Base-by-base conservation (phyloP, 768 basidiomycete genomes). In the Psilocybe azurescens region DNA sequence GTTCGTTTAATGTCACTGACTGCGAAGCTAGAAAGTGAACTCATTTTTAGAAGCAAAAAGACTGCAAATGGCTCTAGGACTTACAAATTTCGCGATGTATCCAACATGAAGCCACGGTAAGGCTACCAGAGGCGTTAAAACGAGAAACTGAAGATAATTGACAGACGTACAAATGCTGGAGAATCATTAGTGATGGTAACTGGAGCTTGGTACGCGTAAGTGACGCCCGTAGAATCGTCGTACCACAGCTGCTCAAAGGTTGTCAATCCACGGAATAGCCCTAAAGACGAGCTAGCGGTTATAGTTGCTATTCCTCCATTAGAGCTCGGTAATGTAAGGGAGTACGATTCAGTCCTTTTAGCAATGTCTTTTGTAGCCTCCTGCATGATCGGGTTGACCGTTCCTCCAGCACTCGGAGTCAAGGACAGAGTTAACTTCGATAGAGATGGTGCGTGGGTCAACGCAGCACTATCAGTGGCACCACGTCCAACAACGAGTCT, bases 211-310 rank as follows among this genome's bases (percentile, higher is more conserved):
- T 81, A 73, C 0, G 83, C 79, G 67, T 90, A 90, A 1, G 78
- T 81, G 11, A 74, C 75, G 6, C 77, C 81, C 6, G 72, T 68
- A 32, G 76, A 70, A 60, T 83, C 74, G 68, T 89, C 75, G 67
- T 89, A 92, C 80, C 87, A 89, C 38, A 93, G 75, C 69, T 89
- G 89, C 32, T 79, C 77, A 72, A 94, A 94, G 0, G 90, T 93
- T n/a, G 89, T 88, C 62, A 94, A 73, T 2, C 91, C 93, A 57
- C 91, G 77, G 58, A 87, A 81, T 20, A 93, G 72, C 0, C 91
- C 91, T 47, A 93, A 73, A 0, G 87, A 85, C 52, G 88, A 85
- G 64, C 84, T 86, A 7, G 90, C 89, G 0, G 72, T 77, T 49
- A 93, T 72, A 0, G 70, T 78, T 13, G 88, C 90, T n/a, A 74